phyloP scores from a whole-genome alignment of 805 yeast species.

The Wickerhamomyces kurtzmanii region DNA sequence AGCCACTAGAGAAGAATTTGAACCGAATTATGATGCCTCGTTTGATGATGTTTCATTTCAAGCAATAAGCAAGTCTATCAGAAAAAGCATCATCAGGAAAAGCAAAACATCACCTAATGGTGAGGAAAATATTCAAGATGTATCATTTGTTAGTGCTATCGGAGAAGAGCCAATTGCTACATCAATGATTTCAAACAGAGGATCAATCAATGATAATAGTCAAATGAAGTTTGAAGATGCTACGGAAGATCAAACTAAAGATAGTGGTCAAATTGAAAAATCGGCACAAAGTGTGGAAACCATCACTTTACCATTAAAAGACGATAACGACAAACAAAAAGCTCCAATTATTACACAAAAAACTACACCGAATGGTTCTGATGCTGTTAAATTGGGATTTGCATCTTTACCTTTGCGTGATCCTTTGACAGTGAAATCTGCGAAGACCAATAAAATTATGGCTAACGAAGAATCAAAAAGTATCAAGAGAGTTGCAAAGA shows the following conservation, averaged over 20 bases:
- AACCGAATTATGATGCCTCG: constrained; percentile 10
- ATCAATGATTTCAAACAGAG: constrained; percentile 8
- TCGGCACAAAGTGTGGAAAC: too few species aligned
- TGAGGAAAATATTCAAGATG: constrained; percentile 4
- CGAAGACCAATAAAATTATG: too few species aligned
- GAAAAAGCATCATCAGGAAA: constrained; percentile 33
- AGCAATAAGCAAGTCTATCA: constrained; percentile 34
- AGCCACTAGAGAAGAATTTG: constrained; percentile 1
- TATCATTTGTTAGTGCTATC: constrained; percentile 12
- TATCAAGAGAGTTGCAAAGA: too few species aligned
- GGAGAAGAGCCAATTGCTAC: constrained; percentile 9
- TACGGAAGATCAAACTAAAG: constrained; percentile 1
- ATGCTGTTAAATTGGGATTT: constrained; percentile 19
- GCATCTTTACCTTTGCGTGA: constrained; percentile 19
- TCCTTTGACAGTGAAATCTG: constrained; percentile 18
- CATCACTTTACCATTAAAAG: constrained; percentile 10
- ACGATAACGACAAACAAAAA: constrained; percentile 5
- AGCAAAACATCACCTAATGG: constrained; percentile 3
- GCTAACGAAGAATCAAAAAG: too few species aligned
- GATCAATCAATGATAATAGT: constrained; percentile 2
- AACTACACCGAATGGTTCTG: constrained; percentile 10
- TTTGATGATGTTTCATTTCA: constrained; percentile 31
- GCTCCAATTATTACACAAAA: constrained; percentile 2
- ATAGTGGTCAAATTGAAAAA: too few species aligned
- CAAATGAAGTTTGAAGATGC: constrained; percentile 3